Evolutionary conservation across 1,284 basidiomycete genomes (phyloP), one percentile per base, ranked within the genome.

Genomic region (Puccinia horiana): DNA sequence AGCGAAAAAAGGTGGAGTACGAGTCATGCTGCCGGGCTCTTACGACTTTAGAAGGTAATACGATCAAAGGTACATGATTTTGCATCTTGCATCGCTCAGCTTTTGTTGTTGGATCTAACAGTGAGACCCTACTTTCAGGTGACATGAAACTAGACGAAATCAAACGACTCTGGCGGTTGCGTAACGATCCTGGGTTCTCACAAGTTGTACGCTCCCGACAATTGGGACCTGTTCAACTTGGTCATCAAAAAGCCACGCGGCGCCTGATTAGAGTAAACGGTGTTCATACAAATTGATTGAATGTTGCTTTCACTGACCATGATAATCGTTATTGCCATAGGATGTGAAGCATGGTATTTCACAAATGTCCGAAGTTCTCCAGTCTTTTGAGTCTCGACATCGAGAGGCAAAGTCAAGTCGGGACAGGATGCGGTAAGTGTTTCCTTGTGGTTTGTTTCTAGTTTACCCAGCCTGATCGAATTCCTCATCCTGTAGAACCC

Each of bases 71-170:
- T 81, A 35, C 29, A 26, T 32, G 37, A n/a, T 14, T 40, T 75
- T 67, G 42, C 6, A 47, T 26, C n/a, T n/a, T n/a, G n/a, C n/a
- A n/a, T 37, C 2, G 37, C 58, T 75, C 18, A 54, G 23, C 37
- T 2, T 67, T 23, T 63, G 9, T n/a, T 12, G 40, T 16, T 32
- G 20, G 54, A 14, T 18, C 29, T 52, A 16, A 69, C 42, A 69
- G 16, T n/a, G 40, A 26, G n/a, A 52, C 32, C 11, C 56, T 81
- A 32, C 26, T 49, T 52, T 73, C 23, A 81, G 80, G 56, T 63
- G 80, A 81, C 37, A 37, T 81, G 47, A 81, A 81, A 56, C 40
- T 63, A 52, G 73, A 81, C 29, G 80, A 81, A 75, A 63, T 81
- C 29, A 81, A 81, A 61, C 80, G 80, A 26, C 42, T 81, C 26